Percentiles rank a stretch among this genome's conserved stretches.
Conservation (phyloP, 2,329 filamentous ascomycete species). For the Monilinia vaccinii-corymbosi region DNA sequence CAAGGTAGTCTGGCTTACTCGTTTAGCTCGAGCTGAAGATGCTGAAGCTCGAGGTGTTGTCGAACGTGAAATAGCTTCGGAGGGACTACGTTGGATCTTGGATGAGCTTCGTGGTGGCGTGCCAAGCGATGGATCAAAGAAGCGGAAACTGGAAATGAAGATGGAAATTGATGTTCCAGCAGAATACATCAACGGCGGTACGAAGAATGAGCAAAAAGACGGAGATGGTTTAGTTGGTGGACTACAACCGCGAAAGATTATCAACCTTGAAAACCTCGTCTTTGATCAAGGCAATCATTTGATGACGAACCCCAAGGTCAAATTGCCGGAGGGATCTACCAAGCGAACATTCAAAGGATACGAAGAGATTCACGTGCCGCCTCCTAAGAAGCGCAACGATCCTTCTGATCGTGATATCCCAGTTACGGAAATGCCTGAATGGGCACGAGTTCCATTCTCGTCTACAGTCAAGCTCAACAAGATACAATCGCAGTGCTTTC, state of each 20-base stretch:
- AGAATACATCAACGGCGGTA: conserved; percentile 43
- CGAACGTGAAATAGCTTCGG: conserved; percentile 84
- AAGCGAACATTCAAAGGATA: conserved; percentile 97
- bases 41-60: conserved; percentile 66
- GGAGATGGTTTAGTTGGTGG: conserved; percentile 70
- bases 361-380: conserved; percentile 94
- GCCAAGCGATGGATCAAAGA: conserved; percentile 44
- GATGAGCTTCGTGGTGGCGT: conserved; percentile 77
- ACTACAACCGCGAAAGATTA: conserved; percentile 73
- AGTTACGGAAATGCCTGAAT: conserved; percentile 81
- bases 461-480: conserved; percentile 82
- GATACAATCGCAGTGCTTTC: conserved; percentile 90
- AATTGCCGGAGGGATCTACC: conserved; percentile 85
- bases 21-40: conserved; percentile 73
- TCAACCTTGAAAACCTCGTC: conserved; percentile 91
- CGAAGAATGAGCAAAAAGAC: conserved; percentile 41
- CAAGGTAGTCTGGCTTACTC: conserved; percentile 92
- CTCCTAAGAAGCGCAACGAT: conserved; percentile 79
- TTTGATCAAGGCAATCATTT: conserved; percentile 98
- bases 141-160: conserved; percentile 74
- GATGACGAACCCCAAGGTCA: conserved; percentile 98
- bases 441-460: conserved; percentile 81
- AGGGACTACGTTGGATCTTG: conserved; percentile 77
- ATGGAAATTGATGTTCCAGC: conserved; percentile 82
- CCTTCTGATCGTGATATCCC: conserved; percentile 74